Evolutionary conservation across 2,329 filamentous ascomycete species (phyloP), one percentile per base, ranked within the genome.

Genomic region (Pyrenophora graminea): DNA sequence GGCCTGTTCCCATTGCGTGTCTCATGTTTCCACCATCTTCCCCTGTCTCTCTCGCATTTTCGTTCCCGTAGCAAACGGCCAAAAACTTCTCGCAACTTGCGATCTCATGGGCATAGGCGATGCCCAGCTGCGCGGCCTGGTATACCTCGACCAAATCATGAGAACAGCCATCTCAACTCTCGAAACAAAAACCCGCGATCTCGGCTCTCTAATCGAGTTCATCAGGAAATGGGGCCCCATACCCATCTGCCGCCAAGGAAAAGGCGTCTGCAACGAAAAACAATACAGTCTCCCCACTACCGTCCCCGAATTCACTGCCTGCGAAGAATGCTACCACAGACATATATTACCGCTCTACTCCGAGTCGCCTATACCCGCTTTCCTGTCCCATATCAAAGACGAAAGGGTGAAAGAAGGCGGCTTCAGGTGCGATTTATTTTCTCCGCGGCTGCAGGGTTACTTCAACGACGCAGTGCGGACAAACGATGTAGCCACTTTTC

Each of bases 1-100:
- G 2, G 48, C 58, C n/a, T 64, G 61, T 43, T 61, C 61, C 9
- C 39, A 52, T 36, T 64, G 59, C 39, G 45, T 63, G 9, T 37
- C 34, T 10, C 53, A 55, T 19, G 30, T 63, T 21, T 41, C 56
- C 9, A 46, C 41, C 15, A 53, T 64, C 9, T 55, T 55, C n/a
- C 59, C 59, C 3, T 41, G 34, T 13, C 46, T 64, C 8, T 47
- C 39, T 2, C 48, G 45, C 18, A 50, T 61, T n/a, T 64, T 64
- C 45, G 17, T n/a, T 7, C 43, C 51, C 5, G 43, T 53, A 12
- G 51, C 44, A 3, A 30, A 48, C 15, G 59, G 59, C 0, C 50
- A 53, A 23, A 48, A 46, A 37, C n/a, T 61, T 7, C 48, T 45
- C n/a, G 61, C 51, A 7, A 64, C 59, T 5, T 62, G 61, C 50